Evolutionary conservation across 257 asterid species (phyloP), one percentile per base, ranked within the genome.

Genomic region (Linaria vulgaris): DNA sequence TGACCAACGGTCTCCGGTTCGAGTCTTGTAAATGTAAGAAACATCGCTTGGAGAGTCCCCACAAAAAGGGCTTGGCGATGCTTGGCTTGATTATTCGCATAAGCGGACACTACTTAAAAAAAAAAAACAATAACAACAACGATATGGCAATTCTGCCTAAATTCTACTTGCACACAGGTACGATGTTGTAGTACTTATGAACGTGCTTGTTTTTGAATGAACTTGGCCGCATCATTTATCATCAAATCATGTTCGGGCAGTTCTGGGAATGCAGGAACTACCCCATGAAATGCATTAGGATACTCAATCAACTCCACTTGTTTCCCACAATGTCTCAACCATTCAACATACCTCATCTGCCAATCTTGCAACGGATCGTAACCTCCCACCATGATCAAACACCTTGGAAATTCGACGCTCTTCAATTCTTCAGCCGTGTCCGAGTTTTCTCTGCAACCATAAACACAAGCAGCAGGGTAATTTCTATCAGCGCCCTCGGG

Each of bases 351-450:
- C 59, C 68, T 60, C 22, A 17, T 72, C 17, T 72, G 69, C 69
- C 72, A 66, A 37, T 72, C 77, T 37, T 72, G 69, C 60, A 66
- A 16, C 1, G 77, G 64, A 66, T 72, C 72, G 17, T 17, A 66
- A 13, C 76, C 69, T 24, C 64, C 76, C 10, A 72, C 68, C 5
- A 71, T 14, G 23, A 65, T 17, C 66, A 66, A 20, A 12, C 49
- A 30, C 48, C 52, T 20, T 0, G 77, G 69, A 41, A 66, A 67
- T 21, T 50, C 57, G 9, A 38, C 6, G 2, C 43, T 0, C 55
- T 37, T n/a, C 10, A 67, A 8, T 5, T n/a, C n/a, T n/a, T n/a
- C n/a, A n/a, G n/a, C n/a, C n/a, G n/a, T n/a, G n/a, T n/a, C n/a
- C n/a, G 11, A 8, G n/a, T 22, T 44, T 8, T 13, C 41, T 12